Evolutionary conservation across 192 early-diverging fungal species (phyloP).

Genomic region (Coemansia sp.): DNA sequence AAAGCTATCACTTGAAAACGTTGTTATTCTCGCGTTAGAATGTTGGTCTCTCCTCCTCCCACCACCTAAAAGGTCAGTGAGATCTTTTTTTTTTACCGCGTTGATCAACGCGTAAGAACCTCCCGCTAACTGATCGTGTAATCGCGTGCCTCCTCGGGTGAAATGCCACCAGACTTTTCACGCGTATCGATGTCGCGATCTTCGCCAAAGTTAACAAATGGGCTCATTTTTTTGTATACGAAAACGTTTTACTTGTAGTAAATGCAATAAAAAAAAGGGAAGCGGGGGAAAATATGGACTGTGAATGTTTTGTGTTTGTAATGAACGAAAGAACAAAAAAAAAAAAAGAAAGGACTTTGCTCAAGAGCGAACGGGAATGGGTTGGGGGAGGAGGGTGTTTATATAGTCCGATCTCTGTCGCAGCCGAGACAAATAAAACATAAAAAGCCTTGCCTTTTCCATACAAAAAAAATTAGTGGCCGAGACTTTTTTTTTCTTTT

Average conservation of each 20-base stretch:
- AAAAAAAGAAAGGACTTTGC: no score
- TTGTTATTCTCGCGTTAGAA: no score
- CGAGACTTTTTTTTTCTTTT: background rate
- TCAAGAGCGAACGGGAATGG: no score
- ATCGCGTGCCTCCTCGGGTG: slow-evolving; percentile 44
- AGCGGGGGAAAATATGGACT: background rate
- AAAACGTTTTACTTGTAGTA: background rate
- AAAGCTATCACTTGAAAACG: no score
- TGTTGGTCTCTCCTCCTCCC: no score
- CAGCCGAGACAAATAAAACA: no score
- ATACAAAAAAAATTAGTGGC: background rate
- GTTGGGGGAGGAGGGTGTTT: no score
- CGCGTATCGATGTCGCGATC: slow-evolving; percentile 50
- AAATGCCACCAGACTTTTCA: slow-evolving; percentile 40
- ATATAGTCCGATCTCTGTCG: no score
- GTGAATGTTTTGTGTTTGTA: background rate
- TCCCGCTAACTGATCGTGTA: slow-evolving; percentile 13
- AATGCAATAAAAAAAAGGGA: background rate
- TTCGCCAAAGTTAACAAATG: slow-evolving; percentile 22
- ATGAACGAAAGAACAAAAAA: no score
- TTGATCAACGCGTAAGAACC: no score
- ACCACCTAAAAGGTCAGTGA: no score
- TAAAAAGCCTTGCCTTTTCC: background rate
- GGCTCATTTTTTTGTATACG: slow-evolving; percentile 12
- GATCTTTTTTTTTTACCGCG: no score